Base-by-base conservation (phyloP, 1,284 basidiomycete species). In the Trametes versicolor region DNA sequence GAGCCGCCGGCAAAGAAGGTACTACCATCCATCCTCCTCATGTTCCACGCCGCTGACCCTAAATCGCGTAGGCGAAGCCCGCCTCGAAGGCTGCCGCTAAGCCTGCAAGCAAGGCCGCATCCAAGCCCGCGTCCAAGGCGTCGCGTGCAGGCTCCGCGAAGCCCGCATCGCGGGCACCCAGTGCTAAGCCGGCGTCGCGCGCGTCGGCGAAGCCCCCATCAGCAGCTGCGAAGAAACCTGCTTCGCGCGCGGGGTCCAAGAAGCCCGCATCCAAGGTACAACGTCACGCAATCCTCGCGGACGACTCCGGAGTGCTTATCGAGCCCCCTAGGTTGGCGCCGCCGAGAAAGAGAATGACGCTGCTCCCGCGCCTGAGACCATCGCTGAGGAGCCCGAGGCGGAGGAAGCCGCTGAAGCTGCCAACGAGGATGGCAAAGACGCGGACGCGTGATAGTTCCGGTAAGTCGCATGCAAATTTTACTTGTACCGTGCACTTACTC, bases 1-100 rank as follows among this genome's bases (percentile, higher is more conserved):
- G 69, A 75, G 61, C 74, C 72, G 51, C 77, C 78, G 17, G 72
- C 78, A 19, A 80, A 80, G 74, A 77, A 76, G 70, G 78, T 78
- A 54, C 39, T 64, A 65, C 19, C 23, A 37, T 41, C 39, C 36
- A 19, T 56, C 50, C 23, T 47, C 36, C 27, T 50, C 37, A 47
- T 58, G 29, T 25, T 29, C 13, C 47, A 39, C 53, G 12, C 34
- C n/a, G 48, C 54, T 72, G 37, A 70, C 60, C 29, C 39, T 3
- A 29, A 34, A 21, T 51, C 37, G 41, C 62, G 29, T 53, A 62
- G 77, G 72, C 71, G 21, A 78, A 75, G 61, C 70, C 70, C n/a
- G 68, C 71, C 17, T 73, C 72, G 21, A 76, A 75, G 68, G 72
- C 72, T 7, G 68, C 67, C 5, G 48, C 68, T 34, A 78, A 75